phyloP scores from a whole-genome alignment of 192 early-diverging fungal genomes.

The Dimargaris xerosporica region DNA sequence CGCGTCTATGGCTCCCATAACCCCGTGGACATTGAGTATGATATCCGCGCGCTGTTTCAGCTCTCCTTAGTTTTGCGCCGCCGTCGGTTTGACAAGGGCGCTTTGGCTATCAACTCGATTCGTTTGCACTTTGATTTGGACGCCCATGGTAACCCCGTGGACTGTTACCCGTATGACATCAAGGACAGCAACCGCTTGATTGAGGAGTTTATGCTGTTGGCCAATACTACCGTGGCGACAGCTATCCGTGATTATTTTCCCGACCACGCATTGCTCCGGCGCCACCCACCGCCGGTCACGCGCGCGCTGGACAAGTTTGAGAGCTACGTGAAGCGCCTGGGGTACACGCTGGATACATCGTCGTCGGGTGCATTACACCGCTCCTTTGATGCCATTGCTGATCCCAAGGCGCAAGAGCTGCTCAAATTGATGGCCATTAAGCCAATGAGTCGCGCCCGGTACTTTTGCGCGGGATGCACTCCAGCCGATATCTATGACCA shows the following conservation, averaged over 20 bases:
- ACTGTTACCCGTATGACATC: conserved; percentile 33
- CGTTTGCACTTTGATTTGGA: conserved; percentile 91
- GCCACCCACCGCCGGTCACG: conserved; percentile 39
- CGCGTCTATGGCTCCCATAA: background rate
- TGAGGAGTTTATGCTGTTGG: conserved; percentile 97
- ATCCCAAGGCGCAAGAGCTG: conserved; percentile 15
- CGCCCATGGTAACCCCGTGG: conserved; percentile 70
- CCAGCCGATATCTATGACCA: conserved; percentile 49
- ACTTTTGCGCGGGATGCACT: conserved; percentile 85
- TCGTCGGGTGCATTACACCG: conserved; percentile 38
- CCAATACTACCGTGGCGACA: conserved; percentile 89
- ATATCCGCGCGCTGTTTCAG: conserved; percentile 32
- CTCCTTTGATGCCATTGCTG: conserved; percentile 33
- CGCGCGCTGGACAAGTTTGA: conserved; percentile 20
- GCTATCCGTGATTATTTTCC: conserved; percentile 69
- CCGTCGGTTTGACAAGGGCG: conserved; percentile 61
- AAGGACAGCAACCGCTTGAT: conserved; percentile 84
- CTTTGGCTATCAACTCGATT: conserved; percentile 77
- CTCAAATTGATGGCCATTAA: conserved; percentile 26
- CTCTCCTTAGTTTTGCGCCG: conserved; percentile 36
- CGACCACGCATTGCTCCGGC: conserved; percentile 61
- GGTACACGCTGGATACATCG: conserved; percentile 35
- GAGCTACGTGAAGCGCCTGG: conserved; percentile 29
- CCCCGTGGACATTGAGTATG: conserved; percentile 27
- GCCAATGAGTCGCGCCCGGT: conserved; percentile 93